These are phyloP conservation scores for Phoenix roebelenii DNA, from an alignment of 176 grass and related monocot species.

Conservation along the genomic window DNA sequence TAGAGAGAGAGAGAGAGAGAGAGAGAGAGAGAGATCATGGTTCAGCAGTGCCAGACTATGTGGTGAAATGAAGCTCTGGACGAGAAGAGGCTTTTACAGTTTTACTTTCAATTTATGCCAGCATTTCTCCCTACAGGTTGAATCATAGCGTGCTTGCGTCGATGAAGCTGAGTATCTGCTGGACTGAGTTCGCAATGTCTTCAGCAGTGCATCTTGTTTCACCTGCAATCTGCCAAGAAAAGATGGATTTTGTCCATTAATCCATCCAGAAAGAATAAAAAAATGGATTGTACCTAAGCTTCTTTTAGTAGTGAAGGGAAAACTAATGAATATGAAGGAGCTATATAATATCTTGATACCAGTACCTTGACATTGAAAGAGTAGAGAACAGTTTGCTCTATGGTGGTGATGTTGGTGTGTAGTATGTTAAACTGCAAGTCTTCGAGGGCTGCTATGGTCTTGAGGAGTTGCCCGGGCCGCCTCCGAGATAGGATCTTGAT, in stretches of 20 bases:
- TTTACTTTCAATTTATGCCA: no score
- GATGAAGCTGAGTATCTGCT: constrained; percentile 87
- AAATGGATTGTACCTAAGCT: no score
- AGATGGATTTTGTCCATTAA: not conserved
- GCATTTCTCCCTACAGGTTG: not conserved
- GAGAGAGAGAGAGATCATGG: no score
- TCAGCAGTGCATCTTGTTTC: constrained; percentile 71
- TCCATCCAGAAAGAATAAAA: no score
- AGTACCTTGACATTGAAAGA: constrained; percentile 97
- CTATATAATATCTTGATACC: no score
- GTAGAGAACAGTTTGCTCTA: constrained; percentile 98
- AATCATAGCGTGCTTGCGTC: constrained; percentile 48
- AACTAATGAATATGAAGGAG: no score
- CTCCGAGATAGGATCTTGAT: constrained; percentile 85
- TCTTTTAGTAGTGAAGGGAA: no score
- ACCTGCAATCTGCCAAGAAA: constrained; percentile 34
- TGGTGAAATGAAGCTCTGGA: no score
- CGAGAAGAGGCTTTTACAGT: no score
- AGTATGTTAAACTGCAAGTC: constrained; percentile 83
- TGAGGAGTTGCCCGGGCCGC: constrained; percentile 71
- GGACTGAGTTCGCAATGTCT: constrained; percentile 82
- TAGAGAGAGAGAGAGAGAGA: no score
- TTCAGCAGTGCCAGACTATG: no score
- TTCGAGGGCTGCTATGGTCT: constrained; percentile 76
- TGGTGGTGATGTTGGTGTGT: constrained; percentile 97